Conservation (phyloP, 805 yeast genomes). For the Isabelozyma gotoi region DNA sequence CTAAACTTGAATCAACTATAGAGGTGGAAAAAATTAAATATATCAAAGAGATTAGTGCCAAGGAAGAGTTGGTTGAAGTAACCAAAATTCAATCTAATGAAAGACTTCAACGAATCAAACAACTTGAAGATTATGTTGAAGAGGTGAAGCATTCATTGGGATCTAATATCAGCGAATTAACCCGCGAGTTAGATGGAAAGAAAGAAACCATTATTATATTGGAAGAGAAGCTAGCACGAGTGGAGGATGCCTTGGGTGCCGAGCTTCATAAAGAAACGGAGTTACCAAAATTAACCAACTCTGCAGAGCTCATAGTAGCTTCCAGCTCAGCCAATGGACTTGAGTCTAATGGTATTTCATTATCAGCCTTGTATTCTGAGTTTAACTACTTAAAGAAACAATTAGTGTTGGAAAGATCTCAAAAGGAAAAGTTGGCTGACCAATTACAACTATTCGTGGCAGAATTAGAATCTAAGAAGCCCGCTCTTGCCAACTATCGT, state of each 20-base stretch:
- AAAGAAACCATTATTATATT: constrained; percentile 31
- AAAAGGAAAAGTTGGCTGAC: constrained; percentile 65
- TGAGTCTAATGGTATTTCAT: constrained; percentile 49
- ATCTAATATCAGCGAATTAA: constrained; percentile 31
- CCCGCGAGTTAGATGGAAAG: constrained; percentile 30
- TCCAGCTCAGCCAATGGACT: constrained; percentile 28
- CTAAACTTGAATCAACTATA: constrained; percentile 21
- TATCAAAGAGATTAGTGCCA: constrained; percentile 42
- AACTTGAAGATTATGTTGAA: constrained; percentile 50
- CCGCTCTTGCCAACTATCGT: constrained; percentile 67
- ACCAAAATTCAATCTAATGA: constrained; percentile 55
- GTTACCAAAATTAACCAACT: constrained; percentile 49
- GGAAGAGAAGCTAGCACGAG: constrained; percentile 36
- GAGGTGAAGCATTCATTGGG: constrained; percentile 40
- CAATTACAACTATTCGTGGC: constrained; percentile 70
- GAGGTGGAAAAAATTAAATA: constrained; percentile 49
- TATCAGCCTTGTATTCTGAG: constrained; percentile 67
- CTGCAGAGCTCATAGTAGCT: constrained; percentile 51
- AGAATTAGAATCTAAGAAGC: constrained; percentile 78
- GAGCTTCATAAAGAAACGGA: constrained; percentile 39
- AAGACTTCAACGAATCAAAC: constrained; percentile 48
- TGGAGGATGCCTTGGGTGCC: constrained; percentile 41
- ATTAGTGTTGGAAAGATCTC: constrained; percentile 65
- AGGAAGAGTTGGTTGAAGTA: constrained; percentile 59
- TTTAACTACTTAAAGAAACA: constrained; percentile 64